phyloP scores from a whole-genome alignment of 2,329 filamentous ascomycete genomes.

The Amphichorda felina region DNA sequence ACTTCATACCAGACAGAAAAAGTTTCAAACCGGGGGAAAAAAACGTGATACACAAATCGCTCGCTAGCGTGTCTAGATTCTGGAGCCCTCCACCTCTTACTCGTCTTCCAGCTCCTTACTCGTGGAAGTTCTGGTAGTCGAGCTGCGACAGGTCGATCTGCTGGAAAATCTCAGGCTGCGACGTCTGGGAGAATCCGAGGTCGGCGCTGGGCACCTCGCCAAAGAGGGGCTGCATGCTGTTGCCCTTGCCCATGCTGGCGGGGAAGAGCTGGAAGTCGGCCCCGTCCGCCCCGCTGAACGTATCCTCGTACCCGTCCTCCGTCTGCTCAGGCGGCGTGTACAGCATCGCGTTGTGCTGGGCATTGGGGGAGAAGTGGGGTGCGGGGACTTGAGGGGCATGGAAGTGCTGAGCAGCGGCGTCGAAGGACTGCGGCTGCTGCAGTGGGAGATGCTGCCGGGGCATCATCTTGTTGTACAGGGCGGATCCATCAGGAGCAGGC shows the following conservation, averaged over 20 bases:
- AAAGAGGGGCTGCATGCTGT: constrained; percentile 32
- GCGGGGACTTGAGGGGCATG: constrained; percentile 11
- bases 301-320: constrained; percentile 55
- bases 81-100: too few species aligned
- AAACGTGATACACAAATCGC: background rate
- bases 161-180: constrained; percentile 38
- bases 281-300: constrained; percentile 25
- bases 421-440: constrained; percentile 3
- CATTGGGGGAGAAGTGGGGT: constrained; percentile 55
- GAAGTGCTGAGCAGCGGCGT: constrained; percentile 6
- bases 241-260: constrained; percentile 21
- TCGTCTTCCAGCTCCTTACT: background rate
- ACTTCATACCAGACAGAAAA: too few species aligned
- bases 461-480: constrained; percentile 31
- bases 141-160: constrained; percentile 27
- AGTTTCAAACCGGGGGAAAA: too few species aligned
- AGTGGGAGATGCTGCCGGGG: constrained; percentile 25
- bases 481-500: constrained; percentile 17
- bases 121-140: constrained; percentile 11
- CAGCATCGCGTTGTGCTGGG: constrained; percentile 57
- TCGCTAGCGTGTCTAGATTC: too few species aligned
- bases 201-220: constrained; percentile 36
- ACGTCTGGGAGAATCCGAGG: constrained; percentile 38
- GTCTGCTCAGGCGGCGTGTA: constrained; percentile 51
- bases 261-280: constrained; percentile 56